Base-by-base conservation (phyloP, 192 early-diverging fungal genomes). In the Coemansia sp. region DNA sequence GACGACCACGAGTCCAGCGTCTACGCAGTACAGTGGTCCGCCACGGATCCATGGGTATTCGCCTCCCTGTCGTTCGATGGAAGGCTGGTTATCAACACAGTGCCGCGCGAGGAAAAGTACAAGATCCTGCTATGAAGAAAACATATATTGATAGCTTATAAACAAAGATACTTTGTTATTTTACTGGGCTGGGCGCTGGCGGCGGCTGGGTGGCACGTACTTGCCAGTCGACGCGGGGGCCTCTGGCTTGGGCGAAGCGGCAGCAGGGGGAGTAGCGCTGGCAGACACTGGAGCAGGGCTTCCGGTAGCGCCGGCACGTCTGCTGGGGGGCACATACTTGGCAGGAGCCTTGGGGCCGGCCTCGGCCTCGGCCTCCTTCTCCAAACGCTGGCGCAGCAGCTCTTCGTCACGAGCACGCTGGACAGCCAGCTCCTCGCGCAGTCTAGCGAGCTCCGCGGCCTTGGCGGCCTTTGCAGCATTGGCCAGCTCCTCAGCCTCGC, bases 1-100 rank as follows among this genome's bases (percentile, higher is more conserved):
- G 93, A 96, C 37, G 94, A 96, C 69, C 96, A 97, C 75, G 95
- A 98, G 73, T 93, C 97, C 56, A 93, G 91, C 66, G 95, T 98
- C 3, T 97, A 97, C 68, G 79, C 91, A 5, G 90, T 89, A 3
- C 87, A 90, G 18, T 98, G 97, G 97, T 96, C 95, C 53, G 81
- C 79, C 5, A 88, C 88, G 1, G 95, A 96, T 77, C 92, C 94
- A 1, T 98, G 97, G 97, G 84, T 95, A 12, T 98, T 96, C 86
- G 90, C 92, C 18, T 96, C 94, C 3, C 70, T 96, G 27, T 97
- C 95, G 27, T 94, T 94, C 78, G 95, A 95, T 74, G 97, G 97
- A 10, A 88, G 94, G 12, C 84, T 95, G n/a, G 92, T 95, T 24
- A 88, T 98, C 52, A 98, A 94, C 75, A 78, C 89, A 35, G 97